A percentile compares a stretch with the other conserved stretches of the same genome.
These are phyloP conservation scores for Ampelocalamus luodianensis DNA, from an alignment of 176 grass and related monocot genomes.

Conservation along the genomic window DNA sequence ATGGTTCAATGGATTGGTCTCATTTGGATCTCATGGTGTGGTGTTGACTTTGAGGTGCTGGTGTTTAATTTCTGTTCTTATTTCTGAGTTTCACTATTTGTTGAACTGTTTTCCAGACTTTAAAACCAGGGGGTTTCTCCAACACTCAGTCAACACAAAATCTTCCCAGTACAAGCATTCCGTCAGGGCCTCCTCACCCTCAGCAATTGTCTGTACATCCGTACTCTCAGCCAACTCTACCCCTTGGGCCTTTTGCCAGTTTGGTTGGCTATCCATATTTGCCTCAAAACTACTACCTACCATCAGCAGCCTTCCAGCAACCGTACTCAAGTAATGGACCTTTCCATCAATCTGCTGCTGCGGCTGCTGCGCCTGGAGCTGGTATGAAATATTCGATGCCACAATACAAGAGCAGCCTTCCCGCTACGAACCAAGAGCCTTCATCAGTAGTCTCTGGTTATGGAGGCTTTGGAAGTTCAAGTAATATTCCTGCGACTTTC, in stretches of 20 bases:
- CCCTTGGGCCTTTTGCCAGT: conserved; percentile 75
- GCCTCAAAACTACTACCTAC: conserved; percentile 86
- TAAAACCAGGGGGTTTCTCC: conserved; percentile 70
- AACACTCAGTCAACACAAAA: conserved; percentile 62
- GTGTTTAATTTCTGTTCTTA: conserved; percentile 29
- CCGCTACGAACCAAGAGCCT: conserved; percentile 59
- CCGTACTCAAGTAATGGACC: conserved; percentile 75
- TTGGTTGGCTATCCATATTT: conserved; percentile 91
- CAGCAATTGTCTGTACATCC: conserved; percentile 83
- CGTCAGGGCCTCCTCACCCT: conserved; percentile 64
- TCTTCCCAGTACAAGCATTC: conserved; percentile 65
- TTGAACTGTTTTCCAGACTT: conserved; percentile 52
- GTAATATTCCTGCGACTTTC: conserved; percentile 77
- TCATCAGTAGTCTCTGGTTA: conserved; percentile 62
- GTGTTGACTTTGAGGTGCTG: conserved; percentile 2
- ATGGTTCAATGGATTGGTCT: neutral
- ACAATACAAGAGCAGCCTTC: conserved; percentile 82
- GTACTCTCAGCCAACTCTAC: conserved; percentile 84
- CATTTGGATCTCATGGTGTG: conserved; percentile 25
- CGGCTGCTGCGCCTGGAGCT: conserved; percentile 60
- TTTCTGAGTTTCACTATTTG: conserved; percentile 35
- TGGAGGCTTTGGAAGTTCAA: conserved; percentile 75
- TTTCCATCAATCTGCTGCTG: conserved; percentile 72
- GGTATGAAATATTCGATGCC: conserved; percentile 84
- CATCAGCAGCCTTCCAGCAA: conserved; percentile 85